These are phyloP conservation scores for Earliella scabrosa DNA, from an alignment of 1,284 basidiomycete species.

Conservation along the genomic window DNA sequence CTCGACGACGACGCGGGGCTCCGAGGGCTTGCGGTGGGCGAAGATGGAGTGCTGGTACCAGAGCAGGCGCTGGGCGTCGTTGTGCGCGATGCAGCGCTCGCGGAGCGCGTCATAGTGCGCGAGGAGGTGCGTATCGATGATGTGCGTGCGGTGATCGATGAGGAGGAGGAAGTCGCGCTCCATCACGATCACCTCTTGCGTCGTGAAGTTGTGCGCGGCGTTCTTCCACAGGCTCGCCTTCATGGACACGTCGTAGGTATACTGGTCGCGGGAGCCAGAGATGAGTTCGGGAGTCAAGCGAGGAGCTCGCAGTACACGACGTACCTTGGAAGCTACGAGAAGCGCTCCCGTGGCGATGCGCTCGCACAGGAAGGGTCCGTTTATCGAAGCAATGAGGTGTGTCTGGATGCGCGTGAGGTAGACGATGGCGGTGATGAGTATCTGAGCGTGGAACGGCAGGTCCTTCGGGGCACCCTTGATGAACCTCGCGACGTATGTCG, in stretches of 20 bases:
- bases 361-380: conserved; percentile 68
- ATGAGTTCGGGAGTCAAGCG: conserved; percentile 11
- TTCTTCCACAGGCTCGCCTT: conserved; percentile 68
- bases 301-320: conserved; percentile 16
- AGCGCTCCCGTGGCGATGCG: conserved; percentile 69
- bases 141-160: conserved; percentile 59
- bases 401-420: conserved; percentile 63
- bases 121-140: conserved; percentile 58
- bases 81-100: neutral
- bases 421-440: conserved; percentile 58
- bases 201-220: conserved; percentile 65
- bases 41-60: neutral
- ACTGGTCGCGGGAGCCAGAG: conserved; percentile 40
- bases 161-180: conserved; percentile 70
- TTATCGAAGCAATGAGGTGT: conserved; percentile 55
- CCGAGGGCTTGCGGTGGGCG: conserved; percentile 2
- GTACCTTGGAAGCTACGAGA: conserved; percentile 66
- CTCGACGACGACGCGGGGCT: conserved; percentile 8
- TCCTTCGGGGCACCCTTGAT: conserved; percentile 40
- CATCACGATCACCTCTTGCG: conserved; percentile 63
- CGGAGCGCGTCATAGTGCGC: conserved; percentile 53
- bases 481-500: conserved; percentile 3
- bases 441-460: conserved; percentile 39
- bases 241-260: conserved; percentile 63
- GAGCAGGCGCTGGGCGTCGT: neutral